A percentile compares a stretch with the other conserved stretches of the same genome.
phyloP scores from a whole-genome alignment of 805 yeast genomes.

The Teunomyces kruisii region DNA sequence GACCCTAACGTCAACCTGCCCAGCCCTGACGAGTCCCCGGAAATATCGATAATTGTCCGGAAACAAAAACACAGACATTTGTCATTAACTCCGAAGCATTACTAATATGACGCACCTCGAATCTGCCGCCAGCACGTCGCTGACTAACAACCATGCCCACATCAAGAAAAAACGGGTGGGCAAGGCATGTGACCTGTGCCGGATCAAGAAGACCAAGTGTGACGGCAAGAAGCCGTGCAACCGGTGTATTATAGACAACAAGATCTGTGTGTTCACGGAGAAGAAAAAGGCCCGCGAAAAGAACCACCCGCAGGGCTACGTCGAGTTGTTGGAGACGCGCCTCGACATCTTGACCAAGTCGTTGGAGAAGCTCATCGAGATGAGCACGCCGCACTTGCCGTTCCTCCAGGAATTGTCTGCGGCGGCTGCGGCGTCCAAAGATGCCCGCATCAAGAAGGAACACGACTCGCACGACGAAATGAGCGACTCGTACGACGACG shows the following conservation, averaged over 20 bases:
- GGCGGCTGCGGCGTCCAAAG: conserved; percentile 4
- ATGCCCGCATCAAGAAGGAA: not conserved
- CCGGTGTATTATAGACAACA: conserved; percentile 54
- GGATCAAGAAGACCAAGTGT: conserved; percentile 63
- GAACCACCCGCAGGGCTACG: conserved; percentile 58
- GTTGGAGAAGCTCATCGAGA: conserved; percentile 40
- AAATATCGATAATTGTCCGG: too few species aligned
- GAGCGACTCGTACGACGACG: conserved; percentile 7
- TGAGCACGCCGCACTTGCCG: conserved; percentile 23
- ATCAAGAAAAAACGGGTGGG: conserved; percentile 55
- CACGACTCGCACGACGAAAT: conserved; percentile 6
- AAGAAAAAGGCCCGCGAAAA: conserved; percentile 55
- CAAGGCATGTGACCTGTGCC: conserved; percentile 63
- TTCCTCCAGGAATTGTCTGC: conserved; percentile 21
- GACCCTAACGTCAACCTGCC: too few species aligned
- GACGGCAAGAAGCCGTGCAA: conserved; percentile 63
- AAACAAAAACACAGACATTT: too few species aligned
- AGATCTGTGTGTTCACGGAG: conserved; percentile 59
- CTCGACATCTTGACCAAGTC: conserved; percentile 52
- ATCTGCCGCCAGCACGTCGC: not conserved
- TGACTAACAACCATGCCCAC: conserved; percentile 1
- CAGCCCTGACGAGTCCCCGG: too few species aligned
- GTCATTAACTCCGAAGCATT: not conserved
- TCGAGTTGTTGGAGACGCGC: conserved; percentile 61
- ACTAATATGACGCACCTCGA: conserved; percentile 2